phyloP scores from a whole-genome alignment of 257 asterid species.

The Dorcoceras hygrometricum region DNA sequence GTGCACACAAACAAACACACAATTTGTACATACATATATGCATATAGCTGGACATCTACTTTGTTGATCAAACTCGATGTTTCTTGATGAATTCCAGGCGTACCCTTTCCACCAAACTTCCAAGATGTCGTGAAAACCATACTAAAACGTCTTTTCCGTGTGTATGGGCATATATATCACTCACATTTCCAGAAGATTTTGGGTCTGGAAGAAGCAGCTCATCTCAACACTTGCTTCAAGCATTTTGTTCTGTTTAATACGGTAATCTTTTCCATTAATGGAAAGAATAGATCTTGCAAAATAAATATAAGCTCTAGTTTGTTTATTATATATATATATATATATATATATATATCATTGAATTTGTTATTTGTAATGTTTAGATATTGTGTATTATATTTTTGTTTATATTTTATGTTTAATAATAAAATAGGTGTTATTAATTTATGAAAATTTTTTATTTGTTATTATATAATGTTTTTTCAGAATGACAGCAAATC shows the following conservation, averaged over 20 bases:
- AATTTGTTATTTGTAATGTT: no score
- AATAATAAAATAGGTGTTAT: no score
- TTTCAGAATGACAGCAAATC: no score
- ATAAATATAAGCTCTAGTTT: not conserved
- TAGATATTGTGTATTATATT: no score
- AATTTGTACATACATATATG: not conserved
- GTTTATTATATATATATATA: no score
- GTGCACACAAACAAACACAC: constrained; percentile 1
- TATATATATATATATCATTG: no score
- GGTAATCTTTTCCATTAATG: constrained; percentile 27
- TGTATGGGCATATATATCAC: constrained; percentile 52
- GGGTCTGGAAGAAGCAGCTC: constrained; percentile 47
- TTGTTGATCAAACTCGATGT: constrained; percentile 1
- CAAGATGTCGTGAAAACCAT: constrained; percentile 39
- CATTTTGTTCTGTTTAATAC: constrained; percentile 46
- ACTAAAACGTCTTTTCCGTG: constrained; percentile 45
- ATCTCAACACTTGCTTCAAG: constrained; percentile 56
- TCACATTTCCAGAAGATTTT: constrained; percentile 45
- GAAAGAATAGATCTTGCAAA: not conserved
- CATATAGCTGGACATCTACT: not conserved
- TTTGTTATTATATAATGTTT: no score
- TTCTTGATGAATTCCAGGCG: constrained; percentile 28
- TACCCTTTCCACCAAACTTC: constrained; percentile 44
- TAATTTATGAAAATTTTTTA: no score
- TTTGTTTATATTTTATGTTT: no score